phyloP scores from a whole-genome alignment of 306 rosid species.

The apple (Malus domestica) region ASM211411v1 NC_041791.1:1686001-1686500 shows the following conservation, averaged over 20 bases:
- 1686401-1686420: not conserved
- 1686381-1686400: constrained; percentile 29
- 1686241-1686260: constrained; percentile 61
- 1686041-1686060: too few relatives aligned
- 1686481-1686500: constrained; percentile 42
- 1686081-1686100: too few relatives aligned
- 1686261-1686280: constrained; percentile 40
- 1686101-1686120: not conserved
- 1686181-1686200: not conserved
- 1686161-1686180: not conserved
- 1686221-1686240: constrained; percentile 38
- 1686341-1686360: constrained; percentile 68
- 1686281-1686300: constrained; percentile 51
- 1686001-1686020: too few relatives aligned
- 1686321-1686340: constrained; percentile 54
- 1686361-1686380: constrained; percentile 58
- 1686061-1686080: too few relatives aligned
- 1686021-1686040: too few relatives aligned
- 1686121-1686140: not conserved
- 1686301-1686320: constrained; percentile 51
- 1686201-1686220: not conserved
- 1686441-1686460: not conserved
- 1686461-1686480: constrained; percentile 14
- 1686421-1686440: not conserved
- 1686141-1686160: not conserved